Evolutionary conservation across 345 rosid genomes (phyloP), one percentile per base, ranked within the genome.

Genomic region (Hypericum perforatum): DNA sequence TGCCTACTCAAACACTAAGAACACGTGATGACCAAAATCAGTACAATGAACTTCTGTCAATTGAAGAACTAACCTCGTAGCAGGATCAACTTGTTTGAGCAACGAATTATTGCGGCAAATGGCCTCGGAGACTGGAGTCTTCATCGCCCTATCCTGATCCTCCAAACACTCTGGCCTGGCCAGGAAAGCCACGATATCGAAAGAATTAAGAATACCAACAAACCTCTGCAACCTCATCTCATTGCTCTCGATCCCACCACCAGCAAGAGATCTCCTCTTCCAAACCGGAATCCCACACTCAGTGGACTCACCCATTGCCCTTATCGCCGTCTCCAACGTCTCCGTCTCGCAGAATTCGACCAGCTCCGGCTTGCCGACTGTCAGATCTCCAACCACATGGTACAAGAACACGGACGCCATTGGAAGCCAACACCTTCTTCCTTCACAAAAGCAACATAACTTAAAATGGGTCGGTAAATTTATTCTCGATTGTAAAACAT

Each of bases 361-460:
- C 69, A 88, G 70, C 68, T 88, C 98, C 16, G 97, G 98, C 77
- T 92, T 92, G 56, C 97, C 98, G 60, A 92, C 97, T 14, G 97
- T 92, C 63, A 92, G 86, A 83, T 92, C 98, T 22, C 98, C 98
- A 39, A 88, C 97, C 49, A 88, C 95, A 55, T 92, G 98, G 49
- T 92, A 80, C 42, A 92, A 49, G 50, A 92, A 86, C 63, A 92
- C 91, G 5, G 97, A 92, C 3, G 90, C 95, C 97, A 92, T 85
- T 7, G 16, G 51, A 60, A 63, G 32, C 32, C 32, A 22, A 22
- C 32, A 22, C 32, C 32, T 22, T 22, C 32, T 22, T 22, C 32
- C 32, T 22, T 22, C 32, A 22, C 32, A 22, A 22, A 22, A 22
- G 32, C 1, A 22, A 22, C n/a, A n/a, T n/a, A n/a, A n/a, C n/a